A percentile compares a stretch with the other conserved stretches of the same genome.
Conservation (phyloP, 768 basidiomycete genomes). For the Phaeotremella skinneri region DNA sequence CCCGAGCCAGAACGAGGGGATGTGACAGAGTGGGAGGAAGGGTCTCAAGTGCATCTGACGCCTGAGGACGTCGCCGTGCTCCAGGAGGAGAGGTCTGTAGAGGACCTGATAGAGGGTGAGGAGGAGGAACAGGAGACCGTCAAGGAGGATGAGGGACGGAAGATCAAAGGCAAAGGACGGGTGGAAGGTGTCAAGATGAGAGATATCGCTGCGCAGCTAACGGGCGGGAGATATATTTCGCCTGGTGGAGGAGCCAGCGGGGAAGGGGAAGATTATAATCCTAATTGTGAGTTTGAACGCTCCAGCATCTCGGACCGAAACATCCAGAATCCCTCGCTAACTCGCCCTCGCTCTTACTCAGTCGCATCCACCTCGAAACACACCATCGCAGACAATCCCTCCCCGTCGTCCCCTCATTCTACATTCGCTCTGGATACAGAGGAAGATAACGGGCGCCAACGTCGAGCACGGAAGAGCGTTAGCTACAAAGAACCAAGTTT, state of each 20-base stretch:
- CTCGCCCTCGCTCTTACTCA: too few species aligned
- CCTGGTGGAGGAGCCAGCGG: neutral
- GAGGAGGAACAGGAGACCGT: constrained; percentile 3
- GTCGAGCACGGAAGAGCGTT: constrained; percentile 40
- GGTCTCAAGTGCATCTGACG: neutral
- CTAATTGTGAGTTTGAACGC: neutral
- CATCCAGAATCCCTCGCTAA: neutral
- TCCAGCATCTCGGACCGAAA: neutral
- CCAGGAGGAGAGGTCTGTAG: constrained; percentile 9
- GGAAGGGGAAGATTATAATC: neutral
- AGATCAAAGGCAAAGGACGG: neutral
- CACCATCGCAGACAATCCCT: constrained; percentile 4
- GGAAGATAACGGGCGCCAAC: constrained; percentile 24
- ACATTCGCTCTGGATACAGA: constrained; percentile 12
- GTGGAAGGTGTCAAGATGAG: neutral
- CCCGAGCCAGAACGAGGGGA: neutral
- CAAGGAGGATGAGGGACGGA: neutral
- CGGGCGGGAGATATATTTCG: neutral
- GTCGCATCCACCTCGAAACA: neutral
- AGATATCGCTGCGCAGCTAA: neutral
- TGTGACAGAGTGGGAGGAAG: constrained; percentile 17
- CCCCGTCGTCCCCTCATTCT: neutral
- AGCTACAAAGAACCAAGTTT: constrained; percentile 50
- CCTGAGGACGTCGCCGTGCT: constrained; percentile 2
- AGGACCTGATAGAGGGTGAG: neutral